A percentile compares a stretch with the other conserved stretches of the same genome.
Evolutionary conservation across 371 early-diverging fungal species (phyloP).

Genomic region (Phascolomyces articulosus): DNA sequence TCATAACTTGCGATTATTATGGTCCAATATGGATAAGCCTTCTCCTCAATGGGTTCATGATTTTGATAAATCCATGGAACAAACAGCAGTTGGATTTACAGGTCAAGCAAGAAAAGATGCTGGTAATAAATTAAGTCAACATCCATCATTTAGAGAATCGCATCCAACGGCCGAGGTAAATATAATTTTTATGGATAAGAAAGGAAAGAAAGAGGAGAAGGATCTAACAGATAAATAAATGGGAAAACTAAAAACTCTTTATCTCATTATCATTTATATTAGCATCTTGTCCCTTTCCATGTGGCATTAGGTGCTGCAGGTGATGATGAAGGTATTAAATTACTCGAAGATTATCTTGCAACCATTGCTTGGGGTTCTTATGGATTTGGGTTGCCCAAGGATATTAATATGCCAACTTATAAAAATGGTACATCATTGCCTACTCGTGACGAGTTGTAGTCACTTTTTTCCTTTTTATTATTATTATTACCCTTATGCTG

Average conservation of each 20-base stretch:
- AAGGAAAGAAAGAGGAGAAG: neutral
- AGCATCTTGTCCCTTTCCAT: slow-evolving; percentile 35
- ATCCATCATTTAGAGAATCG: slow-evolving; percentile 17
- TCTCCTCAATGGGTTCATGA: slow-evolving; percentile 26
- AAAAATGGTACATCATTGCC: neutral
- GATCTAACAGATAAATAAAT: too few species aligned
- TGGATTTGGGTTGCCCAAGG: slow-evolving; percentile 24
- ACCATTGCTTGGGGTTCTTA: slow-evolving; percentile 27
- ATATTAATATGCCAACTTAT: slow-evolving; percentile 11
- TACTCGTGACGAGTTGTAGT: slow-evolving; percentile 1
- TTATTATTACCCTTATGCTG: neutral
- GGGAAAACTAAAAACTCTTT: too few species aligned
- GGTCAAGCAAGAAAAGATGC: slow-evolving; percentile 14
- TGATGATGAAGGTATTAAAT: slow-evolving; percentile 22
- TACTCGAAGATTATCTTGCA: slow-evolving; percentile 21
- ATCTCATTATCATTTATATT: neutral
- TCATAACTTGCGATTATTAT: slow-evolving; percentile 56
- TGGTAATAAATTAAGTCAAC: neutral
- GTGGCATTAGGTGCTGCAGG: slow-evolving; percentile 35
- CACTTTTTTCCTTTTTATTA: neutral
- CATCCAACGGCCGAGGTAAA: slow-evolving; percentile 36
- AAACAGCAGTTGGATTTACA: neutral
- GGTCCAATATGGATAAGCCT: slow-evolving; percentile 23
- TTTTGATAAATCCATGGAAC: slow-evolving; percentile 30
- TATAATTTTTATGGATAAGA: neutral